Evolutionary conservation across 2,329 filamentous ascomycete species (phyloP).

Genomic region (Monosporascus ibericus): DNA sequence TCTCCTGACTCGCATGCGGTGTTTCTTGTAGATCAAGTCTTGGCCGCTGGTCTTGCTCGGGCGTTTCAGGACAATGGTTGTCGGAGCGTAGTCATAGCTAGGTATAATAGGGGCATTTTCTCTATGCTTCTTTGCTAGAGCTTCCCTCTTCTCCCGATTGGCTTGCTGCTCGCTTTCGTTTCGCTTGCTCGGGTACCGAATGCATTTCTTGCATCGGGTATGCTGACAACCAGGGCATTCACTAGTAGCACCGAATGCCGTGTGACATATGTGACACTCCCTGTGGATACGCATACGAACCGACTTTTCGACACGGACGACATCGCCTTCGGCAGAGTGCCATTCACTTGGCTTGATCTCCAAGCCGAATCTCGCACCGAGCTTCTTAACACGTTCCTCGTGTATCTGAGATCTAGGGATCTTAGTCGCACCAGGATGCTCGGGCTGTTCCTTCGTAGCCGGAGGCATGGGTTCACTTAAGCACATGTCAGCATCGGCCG

Average conservation of each 20-base stretch:
- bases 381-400: constrained; percentile 50
- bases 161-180: constrained; percentile 48
- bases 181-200: constrained; percentile 64
- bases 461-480: not conserved
- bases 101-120: constrained; percentile 49
- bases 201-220: constrained; percentile 72
- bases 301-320: constrained; percentile 64
- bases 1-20: constrained; percentile 66
- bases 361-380: constrained; percentile 49
- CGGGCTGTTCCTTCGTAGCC: constrained; percentile 8
- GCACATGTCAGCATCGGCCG: not conserved
- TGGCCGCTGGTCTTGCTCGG: constrained; percentile 62
- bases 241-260: constrained; percentile 66
- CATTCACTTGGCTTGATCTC: constrained; percentile 50
- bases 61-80: constrained; percentile 50
- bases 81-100: constrained; percentile 44
- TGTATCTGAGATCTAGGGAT: constrained; percentile 46
- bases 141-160: constrained; percentile 45
- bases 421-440: constrained; percentile 26
- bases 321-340: constrained; percentile 46
- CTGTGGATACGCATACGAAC: constrained; percentile 73
- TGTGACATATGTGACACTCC: constrained; percentile 75
- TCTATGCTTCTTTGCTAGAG: constrained; percentile 47
- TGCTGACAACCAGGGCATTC: constrained; percentile 75
- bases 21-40: constrained; percentile 65